Evolutionary conservation across 768 basidiomycete species (phyloP).

Genomic region (Psilocybe azurescens): DNA sequence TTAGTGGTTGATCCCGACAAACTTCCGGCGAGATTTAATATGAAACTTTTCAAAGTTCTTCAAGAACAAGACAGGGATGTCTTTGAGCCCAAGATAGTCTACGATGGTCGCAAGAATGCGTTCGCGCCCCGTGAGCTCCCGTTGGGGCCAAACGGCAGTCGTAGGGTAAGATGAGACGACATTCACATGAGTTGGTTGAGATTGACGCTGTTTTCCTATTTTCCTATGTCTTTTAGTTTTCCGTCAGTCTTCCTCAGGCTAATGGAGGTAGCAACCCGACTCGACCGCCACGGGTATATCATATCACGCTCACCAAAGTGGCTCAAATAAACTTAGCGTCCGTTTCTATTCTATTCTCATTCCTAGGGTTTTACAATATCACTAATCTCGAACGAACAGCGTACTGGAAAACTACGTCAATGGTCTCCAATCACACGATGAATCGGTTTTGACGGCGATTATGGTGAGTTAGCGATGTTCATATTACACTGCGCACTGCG

Average conservation of each 20-base stretch:
- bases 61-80: constrained; percentile 64
- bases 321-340: constrained; percentile 43
- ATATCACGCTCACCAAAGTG: constrained; percentile 62
- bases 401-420: constrained; percentile 61
- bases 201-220: constrained; percentile 2
- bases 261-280: constrained; percentile 40
- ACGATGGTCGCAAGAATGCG: constrained; percentile 80
- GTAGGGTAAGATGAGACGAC: constrained; percentile 45
- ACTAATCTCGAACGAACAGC: constrained; percentile 36
- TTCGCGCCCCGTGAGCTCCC: constrained; percentile 65
- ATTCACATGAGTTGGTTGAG: background rate
- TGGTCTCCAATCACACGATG: constrained; percentile 67
- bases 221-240: constrained; percentile 50
- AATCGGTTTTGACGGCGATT: constrained; percentile 57
- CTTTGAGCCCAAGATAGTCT: constrained; percentile 75
- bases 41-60: constrained; percentile 67
- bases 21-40: constrained; percentile 67
- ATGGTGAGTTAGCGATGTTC: constrained; percentile 45
- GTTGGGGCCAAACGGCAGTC: constrained; percentile 52
- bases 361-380: background rate
- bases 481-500: background rate
- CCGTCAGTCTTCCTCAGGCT: constrained; percentile 53
- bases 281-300: constrained; percentile 64
- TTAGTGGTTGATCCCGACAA: constrained; percentile 71
- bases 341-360: background rate